Conservation (phyloP, 2,329 filamentous ascomycete genomes). For the Exophiala phaeomuriformis region DNA sequence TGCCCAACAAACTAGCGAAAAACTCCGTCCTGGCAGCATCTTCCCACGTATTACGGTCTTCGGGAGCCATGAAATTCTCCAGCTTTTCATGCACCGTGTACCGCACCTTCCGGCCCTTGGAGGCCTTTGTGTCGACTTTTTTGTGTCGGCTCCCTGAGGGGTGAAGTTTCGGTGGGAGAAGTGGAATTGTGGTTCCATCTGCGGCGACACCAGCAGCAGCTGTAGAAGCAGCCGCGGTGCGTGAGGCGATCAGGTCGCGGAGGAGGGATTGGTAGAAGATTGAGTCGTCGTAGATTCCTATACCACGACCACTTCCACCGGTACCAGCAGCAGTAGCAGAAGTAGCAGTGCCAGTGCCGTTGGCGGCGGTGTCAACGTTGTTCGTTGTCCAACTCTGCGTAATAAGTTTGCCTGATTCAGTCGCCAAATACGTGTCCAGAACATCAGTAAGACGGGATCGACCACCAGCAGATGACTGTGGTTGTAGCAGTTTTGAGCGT, state of each 20-base stretch:
- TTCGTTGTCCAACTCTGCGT: background rate
- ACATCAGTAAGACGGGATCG: constrained; percentile 46
- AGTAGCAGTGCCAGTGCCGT: background rate
- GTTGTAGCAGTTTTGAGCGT: constrained; percentile 56
- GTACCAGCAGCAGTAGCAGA: background rate
- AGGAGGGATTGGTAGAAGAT: constrained; percentile 91
- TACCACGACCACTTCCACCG: constrained; percentile 11
- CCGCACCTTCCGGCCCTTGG: constrained; percentile 87
- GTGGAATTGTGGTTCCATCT: constrained; percentile 38
- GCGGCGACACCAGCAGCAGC: constrained; percentile 31
- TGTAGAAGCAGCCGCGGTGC: constrained; percentile 36
- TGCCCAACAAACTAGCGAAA: constrained; percentile 67
- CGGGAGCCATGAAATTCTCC: constrained; percentile 91
- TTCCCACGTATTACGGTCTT: constrained; percentile 69
- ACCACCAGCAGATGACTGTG: constrained; percentile 41
- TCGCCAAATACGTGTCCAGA: constrained; percentile 40
- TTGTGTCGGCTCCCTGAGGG: constrained; percentile 49
- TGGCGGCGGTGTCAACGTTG: background rate
- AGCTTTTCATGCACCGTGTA: constrained; percentile 96
- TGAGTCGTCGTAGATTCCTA: constrained; percentile 77
- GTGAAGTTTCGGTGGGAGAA: constrained; percentile 35
- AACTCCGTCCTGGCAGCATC: constrained; percentile 68
- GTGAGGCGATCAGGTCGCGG: constrained; percentile 86
- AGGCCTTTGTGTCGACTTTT: constrained; percentile 88
- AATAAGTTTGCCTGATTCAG: constrained; percentile 33